Percentiles rank a stretch among this genome's conserved stretches.
Conservation (phyloP, 306 rosid species). For the Quercus parvula region DNA sequence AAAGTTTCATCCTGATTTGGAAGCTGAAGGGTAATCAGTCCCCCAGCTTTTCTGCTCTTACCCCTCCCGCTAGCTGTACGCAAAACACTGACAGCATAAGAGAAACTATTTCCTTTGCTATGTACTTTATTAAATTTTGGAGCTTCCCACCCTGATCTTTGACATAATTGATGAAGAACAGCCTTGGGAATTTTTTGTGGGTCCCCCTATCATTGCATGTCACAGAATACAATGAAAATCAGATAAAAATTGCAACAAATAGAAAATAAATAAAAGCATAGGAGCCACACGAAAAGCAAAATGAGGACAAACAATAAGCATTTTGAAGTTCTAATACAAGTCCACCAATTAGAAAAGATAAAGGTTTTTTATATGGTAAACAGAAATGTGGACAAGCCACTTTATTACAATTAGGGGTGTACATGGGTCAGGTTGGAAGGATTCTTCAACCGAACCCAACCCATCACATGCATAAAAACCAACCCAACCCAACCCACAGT, state of each 20-base stretch:
- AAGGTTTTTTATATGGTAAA: neutral
- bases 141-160: constrained; percentile 96
- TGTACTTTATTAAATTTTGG: constrained; percentile 75
- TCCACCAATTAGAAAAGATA: neutral
- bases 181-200: constrained; percentile 91
- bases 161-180: constrained; percentile 90
- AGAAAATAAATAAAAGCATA: constrained; percentile 12
- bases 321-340: neutral
- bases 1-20: constrained; percentile 64
- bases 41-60: constrained; percentile 90
- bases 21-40: constrained; percentile 80
- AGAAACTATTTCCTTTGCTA: constrained; percentile 56
- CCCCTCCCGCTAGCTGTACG: constrained; percentile 96
- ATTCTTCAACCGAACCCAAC: too few relatives aligned
- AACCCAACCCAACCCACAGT: too few relatives aligned
- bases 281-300: neutral
- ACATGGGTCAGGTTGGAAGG: too few relatives aligned
- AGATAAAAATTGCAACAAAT: constrained; percentile 11
- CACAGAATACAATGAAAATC: constrained; percentile 6
- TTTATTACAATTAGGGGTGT: neutral
- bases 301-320: neutral
- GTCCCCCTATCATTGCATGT: constrained; percentile 59
- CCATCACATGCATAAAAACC: too few relatives aligned
- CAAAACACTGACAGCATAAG: constrained; percentile 68
- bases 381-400: neutral